phyloP scores from a whole-genome alignment of 169 alveolate species.

The Plasmodium adleri region DNA sequence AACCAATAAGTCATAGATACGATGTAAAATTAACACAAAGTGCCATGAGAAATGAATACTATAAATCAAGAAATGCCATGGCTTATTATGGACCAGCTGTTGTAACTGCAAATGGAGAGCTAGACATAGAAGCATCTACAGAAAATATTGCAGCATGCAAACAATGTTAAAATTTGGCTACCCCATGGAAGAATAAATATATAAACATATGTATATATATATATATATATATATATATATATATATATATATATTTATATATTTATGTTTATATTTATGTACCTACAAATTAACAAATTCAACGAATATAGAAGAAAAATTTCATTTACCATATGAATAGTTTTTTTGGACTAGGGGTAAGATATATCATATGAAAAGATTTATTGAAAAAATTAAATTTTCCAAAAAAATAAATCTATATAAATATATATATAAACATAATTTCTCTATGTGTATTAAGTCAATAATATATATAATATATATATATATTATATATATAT shows the following conservation, averaged over 20 bases:
- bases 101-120: constrained; percentile 91
- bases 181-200: not conserved
- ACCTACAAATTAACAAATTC: not conserved
- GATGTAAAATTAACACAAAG: constrained; percentile 93
- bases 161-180: constrained; percentile 9
- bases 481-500: not conserved
- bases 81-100: constrained; percentile 96
- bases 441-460: too few relatives aligned
- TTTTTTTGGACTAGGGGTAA: too few relatives aligned
- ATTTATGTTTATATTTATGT: not conserved
- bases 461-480: not conserved
- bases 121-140: constrained; percentile 84
- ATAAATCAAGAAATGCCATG: constrained; percentile 94
- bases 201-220: not conserved
- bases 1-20: constrained; percentile 90
- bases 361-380: too few relatives aligned
- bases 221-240: constrained; percentile 12
- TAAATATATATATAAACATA: too few relatives aligned
- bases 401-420: too few relatives aligned
- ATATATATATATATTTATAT: constrained; percentile 4
- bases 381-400: too few relatives aligned
- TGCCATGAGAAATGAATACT: constrained; percentile 93
- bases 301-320: not conserved
- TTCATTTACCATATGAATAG: too few relatives aligned
- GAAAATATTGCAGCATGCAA: constrained; percentile 45